Percentiles rank a stretch among this genome's conserved stretches.
Conservation (phyloP, 805 yeast species). For the Cyberlindnera mycetangii region DNA sequence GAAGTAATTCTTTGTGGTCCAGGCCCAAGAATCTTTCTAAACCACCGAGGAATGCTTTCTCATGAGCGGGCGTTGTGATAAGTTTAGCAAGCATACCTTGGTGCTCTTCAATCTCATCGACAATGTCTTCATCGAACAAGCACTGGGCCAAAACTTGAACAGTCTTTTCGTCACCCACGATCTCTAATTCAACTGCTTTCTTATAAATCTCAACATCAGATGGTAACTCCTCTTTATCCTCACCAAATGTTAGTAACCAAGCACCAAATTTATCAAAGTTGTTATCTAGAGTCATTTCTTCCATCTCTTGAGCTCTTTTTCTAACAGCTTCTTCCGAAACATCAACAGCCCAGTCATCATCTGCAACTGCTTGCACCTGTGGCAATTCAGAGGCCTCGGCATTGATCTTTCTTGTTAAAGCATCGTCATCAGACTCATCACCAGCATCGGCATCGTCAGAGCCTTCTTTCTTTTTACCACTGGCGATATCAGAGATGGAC, state of each 20-base stretch:
- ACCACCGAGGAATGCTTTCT: constrained; percentile 92
- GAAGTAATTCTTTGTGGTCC: constrained; percentile 69
- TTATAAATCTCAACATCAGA: constrained; percentile 89
- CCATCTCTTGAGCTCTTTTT: constrained; percentile 85
- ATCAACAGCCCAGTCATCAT: constrained; percentile 97
- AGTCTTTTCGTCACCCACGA: constrained; percentile 68
- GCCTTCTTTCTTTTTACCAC: constrained; percentile 37
- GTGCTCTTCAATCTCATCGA: constrained; percentile 70
- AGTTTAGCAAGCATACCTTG: constrained; percentile 80
- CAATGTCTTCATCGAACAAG: constrained; percentile 75
- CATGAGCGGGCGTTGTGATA: constrained; percentile 63
- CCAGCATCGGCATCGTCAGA: constrained; percentile 49
- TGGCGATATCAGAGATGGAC: constrained; percentile 75
- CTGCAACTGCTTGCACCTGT: constrained; percentile 63
- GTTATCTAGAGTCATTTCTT: constrained; percentile 49
- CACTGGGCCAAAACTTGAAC: constrained; percentile 91
- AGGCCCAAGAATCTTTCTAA: constrained; percentile 89
- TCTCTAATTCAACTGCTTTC: constrained; percentile 76
- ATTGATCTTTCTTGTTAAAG: constrained; percentile 71
- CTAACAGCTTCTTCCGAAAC: constrained; percentile 94
- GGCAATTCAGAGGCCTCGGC: constrained; percentile 77
- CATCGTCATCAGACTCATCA: constrained; percentile 69
- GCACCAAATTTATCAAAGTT: constrained; percentile 80
- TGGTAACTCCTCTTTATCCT: constrained; percentile 58
- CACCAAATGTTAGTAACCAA: constrained; percentile 60